Percentiles rank a stretch among this genome's conserved stretches.
phyloP scores from a whole-genome alignment of 2,329 filamentous ascomycete species.

The Coleophoma eucalyptorum region DNA sequence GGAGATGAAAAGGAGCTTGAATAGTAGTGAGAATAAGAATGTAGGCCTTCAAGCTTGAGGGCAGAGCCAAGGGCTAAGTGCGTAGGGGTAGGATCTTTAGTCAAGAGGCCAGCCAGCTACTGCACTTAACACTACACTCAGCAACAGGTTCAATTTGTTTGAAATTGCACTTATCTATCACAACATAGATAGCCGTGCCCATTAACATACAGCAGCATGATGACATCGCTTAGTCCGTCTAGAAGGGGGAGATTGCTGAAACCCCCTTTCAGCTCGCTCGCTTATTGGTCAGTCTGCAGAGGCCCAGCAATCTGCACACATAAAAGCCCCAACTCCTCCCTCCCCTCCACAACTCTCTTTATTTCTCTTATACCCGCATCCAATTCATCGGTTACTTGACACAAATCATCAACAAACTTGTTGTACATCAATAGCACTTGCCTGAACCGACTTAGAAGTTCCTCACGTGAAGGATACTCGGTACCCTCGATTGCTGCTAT shows the following conservation, averaged over 20 bases:
- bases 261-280: conserved; percentile 7
- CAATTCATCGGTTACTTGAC: conserved; percentile 10
- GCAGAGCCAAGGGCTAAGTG: too few species aligned
- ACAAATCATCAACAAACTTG: conserved; percentile 16
- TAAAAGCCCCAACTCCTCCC: conserved; percentile 24
- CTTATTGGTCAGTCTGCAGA: conserved; percentile 11
- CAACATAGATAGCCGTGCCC: too few species aligned
- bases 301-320: conserved; percentile 10
- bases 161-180: too few species aligned
- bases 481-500: conserved; percentile 26
- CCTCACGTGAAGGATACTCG: conserved; percentile 19
- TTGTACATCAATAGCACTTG: conserved; percentile 16
- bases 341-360: conserved; percentile 20
- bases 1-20: too few species aligned
- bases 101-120: too few species aligned
- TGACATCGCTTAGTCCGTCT: background rate
- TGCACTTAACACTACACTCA: too few species aligned
- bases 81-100: too few species aligned
- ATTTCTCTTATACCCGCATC: conserved; percentile 17
- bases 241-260: conserved; percentile 2
- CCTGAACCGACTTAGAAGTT: conserved; percentile 16
- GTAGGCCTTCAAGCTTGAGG: too few species aligned
- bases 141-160: too few species aligned
- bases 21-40: too few species aligned
- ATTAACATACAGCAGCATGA: background rate